A percentile compares a stretch with the other conserved stretches of the same genome.
These are phyloP conservation scores for Brassica hybrid DNA, from an alignment of 441 rosid species.

Conservation along the genomic window DNA sequence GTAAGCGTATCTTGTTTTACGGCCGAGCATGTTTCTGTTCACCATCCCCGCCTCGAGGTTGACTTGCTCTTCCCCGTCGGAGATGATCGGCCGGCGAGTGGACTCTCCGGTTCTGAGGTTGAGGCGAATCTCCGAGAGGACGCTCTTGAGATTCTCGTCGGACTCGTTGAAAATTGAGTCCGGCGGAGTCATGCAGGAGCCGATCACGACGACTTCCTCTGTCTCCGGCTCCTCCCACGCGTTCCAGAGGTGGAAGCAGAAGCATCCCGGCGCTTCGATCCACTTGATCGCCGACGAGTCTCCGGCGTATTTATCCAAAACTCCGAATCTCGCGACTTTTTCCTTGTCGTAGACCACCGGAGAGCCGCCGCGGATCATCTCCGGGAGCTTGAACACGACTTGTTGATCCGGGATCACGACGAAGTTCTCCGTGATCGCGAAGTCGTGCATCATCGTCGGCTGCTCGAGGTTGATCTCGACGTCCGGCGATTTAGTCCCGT, in stretches of 20 bases:
- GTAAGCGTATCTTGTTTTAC: conserved; percentile 64
- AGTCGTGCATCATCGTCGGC: conserved; percentile 86
- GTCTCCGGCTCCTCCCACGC: conserved; percentile 85
- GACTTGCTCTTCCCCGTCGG: conserved; percentile 50
- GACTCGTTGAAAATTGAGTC: conserved; percentile 83
- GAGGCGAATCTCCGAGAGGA: conserved; percentile 71
- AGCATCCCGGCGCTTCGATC: conserved; percentile 69
- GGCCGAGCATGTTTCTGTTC: conserved; percentile 65
- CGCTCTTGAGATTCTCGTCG: conserved; percentile 68
- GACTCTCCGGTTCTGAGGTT: conserved; percentile 64
- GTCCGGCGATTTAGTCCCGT: conserved; percentile 60
- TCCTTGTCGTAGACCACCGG: conserved; percentile 73
- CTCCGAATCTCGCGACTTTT: conserved; percentile 67
- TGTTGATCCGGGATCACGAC: conserved; percentile 83
- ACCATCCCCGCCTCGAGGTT: conserved; percentile 89
- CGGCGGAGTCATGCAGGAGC: conserved; percentile 85
- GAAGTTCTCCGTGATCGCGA: conserved; percentile 72
- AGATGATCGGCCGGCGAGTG: conserved; percentile 58
- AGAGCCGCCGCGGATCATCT: conserved; percentile 82
- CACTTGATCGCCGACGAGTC: conserved; percentile 52
- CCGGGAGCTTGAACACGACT: conserved; percentile 71
- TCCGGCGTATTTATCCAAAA: conserved; percentile 55
- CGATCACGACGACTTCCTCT: conserved; percentile 74
- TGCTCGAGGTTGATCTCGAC: conserved; percentile 60
- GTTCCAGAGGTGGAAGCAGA: conserved; percentile 87